These are phyloP conservation scores for Phaeoacremonium minimum DNA, from an alignment of 2,329 filamentous ascomycete genomes.

Conservation along the genomic window DNA sequence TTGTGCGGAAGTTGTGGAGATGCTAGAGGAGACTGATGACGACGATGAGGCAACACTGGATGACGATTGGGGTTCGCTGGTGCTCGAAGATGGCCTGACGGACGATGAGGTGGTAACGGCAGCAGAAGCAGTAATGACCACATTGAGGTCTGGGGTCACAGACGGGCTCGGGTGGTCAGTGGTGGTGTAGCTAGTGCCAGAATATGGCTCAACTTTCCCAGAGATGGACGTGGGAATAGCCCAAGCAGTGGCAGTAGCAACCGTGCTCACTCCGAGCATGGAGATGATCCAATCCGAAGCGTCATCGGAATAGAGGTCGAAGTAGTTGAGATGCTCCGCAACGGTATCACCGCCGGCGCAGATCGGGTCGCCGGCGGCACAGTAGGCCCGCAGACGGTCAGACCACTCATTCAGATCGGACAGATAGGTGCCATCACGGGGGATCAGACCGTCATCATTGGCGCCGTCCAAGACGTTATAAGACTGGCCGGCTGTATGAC, in stretches of 20 bases:
- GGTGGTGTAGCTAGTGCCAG: background rate
- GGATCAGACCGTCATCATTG: slow-evolving; percentile 5
- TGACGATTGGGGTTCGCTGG: background rate
- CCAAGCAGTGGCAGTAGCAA: background rate
- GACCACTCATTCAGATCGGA: slow-evolving; percentile 20
- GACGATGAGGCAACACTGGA: background rate
- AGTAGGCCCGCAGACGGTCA: slow-evolving; percentile 25
- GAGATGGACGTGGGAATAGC: background rate
- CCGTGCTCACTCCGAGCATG: slow-evolving; percentile 1
- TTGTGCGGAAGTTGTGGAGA: too few relatives aligned
- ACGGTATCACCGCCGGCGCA: slow-evolving; percentile 28
- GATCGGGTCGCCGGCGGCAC: slow-evolving; percentile 29
- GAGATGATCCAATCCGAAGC: slow-evolving; percentile 12
- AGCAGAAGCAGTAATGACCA: background rate
- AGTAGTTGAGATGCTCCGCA: slow-evolving; percentile 30
- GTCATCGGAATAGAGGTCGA: slow-evolving; percentile 21
- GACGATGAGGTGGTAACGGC: background rate
- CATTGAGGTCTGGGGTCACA: background rate
- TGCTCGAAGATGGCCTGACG: too few relatives aligned
- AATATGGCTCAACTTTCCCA: background rate
- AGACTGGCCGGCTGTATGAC: slow-evolving; percentile 7
- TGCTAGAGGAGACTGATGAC: background rate
- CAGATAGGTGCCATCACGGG: slow-evolving; percentile 20
- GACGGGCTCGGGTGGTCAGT: background rate
- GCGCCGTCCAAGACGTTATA: slow-evolving; percentile 7